Evolutionary conservation across 495 filamentous ascomycete species (phyloP).

Genomic region (Parachaetomium inaequale): DNA sequence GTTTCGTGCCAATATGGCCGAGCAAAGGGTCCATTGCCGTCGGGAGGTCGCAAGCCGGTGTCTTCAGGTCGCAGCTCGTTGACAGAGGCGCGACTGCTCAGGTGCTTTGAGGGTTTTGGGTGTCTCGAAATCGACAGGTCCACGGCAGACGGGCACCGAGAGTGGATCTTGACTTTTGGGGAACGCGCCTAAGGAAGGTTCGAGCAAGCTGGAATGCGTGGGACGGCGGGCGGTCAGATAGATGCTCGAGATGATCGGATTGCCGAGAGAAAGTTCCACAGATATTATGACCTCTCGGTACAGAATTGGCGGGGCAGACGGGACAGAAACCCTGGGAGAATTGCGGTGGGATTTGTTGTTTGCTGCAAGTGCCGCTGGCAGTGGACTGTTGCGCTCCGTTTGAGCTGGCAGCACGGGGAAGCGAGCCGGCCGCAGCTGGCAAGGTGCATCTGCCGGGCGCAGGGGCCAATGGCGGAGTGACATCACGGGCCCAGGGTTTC

Average conservation of each 20-base stretch:
- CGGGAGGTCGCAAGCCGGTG: not conserved
- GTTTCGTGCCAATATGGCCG: slow-evolving; percentile 1
- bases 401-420: slow-evolving; percentile 3
- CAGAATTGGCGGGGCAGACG: slow-evolving; percentile 1
- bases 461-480: slow-evolving; percentile 9
- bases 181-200: not conserved
- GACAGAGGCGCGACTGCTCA: not conserved
- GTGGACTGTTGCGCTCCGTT: not conserved
- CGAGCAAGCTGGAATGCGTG: not conserved
- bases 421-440: not conserved
- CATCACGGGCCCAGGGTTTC: slow-evolving; percentile 20
- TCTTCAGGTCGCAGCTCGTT: not conserved
- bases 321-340: not conserved
- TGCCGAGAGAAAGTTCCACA: not conserved
- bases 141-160: not conserved
- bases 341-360: slow-evolving; percentile 4
- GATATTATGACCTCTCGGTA: not conserved
- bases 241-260: not conserved
- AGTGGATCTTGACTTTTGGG: not conserved
- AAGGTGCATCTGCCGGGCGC: not conserved
- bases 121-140: not conserved
- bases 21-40: slow-evolving; percentile 9
- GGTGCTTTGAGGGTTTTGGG: not conserved
- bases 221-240: not conserved
- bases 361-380: not conserved